These are phyloP conservation scores for Simmondsia chinensis DNA, from an alignment of 148 eudicot genomes.

Conservation along the genomic window DNA sequence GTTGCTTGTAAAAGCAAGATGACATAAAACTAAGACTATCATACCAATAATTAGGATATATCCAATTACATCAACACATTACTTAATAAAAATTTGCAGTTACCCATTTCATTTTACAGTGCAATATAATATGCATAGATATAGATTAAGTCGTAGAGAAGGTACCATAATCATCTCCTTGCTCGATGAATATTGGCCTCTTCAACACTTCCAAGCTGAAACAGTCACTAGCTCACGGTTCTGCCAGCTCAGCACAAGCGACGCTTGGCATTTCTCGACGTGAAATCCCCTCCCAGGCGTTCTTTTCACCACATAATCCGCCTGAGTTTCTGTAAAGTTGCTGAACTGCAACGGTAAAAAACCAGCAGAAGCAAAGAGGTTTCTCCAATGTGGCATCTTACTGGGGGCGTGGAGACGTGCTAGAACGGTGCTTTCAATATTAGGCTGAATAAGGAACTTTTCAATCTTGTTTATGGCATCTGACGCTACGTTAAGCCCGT, in stretches of 20 bases:
- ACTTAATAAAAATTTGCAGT: no score
- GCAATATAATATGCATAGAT: no score
- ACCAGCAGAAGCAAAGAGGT: slow-evolving; percentile 35
- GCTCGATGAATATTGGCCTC: slow-evolving; percentile 1
- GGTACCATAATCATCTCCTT: no score
- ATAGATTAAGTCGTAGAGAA: no score
- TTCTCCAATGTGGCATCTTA: slow-evolving; percentile 29
- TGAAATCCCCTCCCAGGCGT: slow-evolving; percentile 32
- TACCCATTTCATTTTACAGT: no score
- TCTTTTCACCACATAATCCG: slow-evolving; percentile 26
- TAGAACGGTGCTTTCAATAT: slow-evolving; percentile 25
- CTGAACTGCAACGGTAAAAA: slow-evolving; percentile 29
- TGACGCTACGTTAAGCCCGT: slow-evolving; percentile 16
- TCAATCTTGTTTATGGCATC: slow-evolving; percentile 28
- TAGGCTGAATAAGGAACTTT: slow-evolving; percentile 30
- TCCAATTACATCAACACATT: no score
- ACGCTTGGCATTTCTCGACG: slow-evolving; percentile 28
- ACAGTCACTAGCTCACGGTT: slow-evolving; percentile 30
- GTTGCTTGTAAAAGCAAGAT: no score
- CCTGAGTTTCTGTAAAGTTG: slow-evolving; percentile 39
- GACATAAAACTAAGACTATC: no score
- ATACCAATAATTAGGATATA: no score
- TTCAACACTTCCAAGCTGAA: slow-evolving; percentile 46
- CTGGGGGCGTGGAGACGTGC: slow-evolving; percentile 27
- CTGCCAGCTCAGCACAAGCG: slow-evolving; percentile 44